Evolutionary conservation across 805 yeast species (phyloP), one percentile per base, ranked within the genome.

Genomic region (Sporopachydermia quercuum): DNA sequence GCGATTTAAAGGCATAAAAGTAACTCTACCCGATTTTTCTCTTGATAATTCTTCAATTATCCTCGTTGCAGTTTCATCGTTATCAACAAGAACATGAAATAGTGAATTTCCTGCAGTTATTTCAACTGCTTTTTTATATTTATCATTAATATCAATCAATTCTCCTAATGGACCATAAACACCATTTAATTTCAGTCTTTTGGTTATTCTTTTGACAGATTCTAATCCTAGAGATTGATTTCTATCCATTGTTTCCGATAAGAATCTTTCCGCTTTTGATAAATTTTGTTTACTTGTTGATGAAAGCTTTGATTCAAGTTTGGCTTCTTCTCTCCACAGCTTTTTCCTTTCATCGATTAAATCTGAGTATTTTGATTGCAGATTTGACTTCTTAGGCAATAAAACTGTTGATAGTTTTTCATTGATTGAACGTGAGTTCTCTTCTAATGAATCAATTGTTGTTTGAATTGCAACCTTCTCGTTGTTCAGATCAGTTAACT

Each of bases 141-240:
- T 82, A 40, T 80, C 86, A 46, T 79, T 79, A 3, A 84, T 89
- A 42, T 69, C 69, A 39, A 91, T 79, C 19, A 91, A 62, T 46
- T 86, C 94, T 34, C 93, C 91, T 14, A 91, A 57, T 1, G 94
- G 78, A 0, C 98, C 98, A 57, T 71, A 76, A 5, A 85, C 93
- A 17, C 65, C 68, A 1, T 58, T 58, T 30, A 89, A 55, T 4
- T 74, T 75, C 37, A 86, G 58, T 40, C 68, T 67, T 23, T 64
- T 58, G 0, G 80, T 65, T 19, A 86, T 77, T n/a, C 70, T 61
- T 37, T 69, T 70, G 1, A 87, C 82, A 3, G 82, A 73, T 15
- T 68, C 68, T 13, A 89, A 60, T 8, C 96, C 96, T 36, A 65
- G 58, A 2, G 78, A 70, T 46, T 77, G 72, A 4, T 74, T 65